These are phyloP conservation scores for Taxawa tesnikishii DNA, from an alignment of 2,329 filamentous ascomycete species.

Conservation along the genomic window DNA sequence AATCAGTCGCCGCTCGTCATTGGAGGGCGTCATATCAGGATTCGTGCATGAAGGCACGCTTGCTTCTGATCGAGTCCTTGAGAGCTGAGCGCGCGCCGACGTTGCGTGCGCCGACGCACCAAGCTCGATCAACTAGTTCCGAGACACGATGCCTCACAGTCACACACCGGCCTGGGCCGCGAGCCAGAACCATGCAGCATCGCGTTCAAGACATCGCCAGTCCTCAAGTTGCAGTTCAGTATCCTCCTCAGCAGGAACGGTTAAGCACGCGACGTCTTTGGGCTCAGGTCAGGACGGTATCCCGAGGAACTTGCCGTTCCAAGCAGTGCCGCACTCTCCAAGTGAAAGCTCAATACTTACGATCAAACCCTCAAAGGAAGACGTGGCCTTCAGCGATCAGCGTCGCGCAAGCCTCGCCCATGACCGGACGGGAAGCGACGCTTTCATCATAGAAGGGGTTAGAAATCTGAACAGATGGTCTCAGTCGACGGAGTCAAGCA, in stretches of 20 bases:
- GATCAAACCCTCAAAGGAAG: slow-evolving; percentile 9
- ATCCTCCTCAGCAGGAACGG: slow-evolving; percentile 28
- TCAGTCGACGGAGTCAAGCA: slow-evolving; percentile 42
- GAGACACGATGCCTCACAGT: not conserved
- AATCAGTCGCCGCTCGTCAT: too few species aligned
- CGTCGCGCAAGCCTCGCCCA: slow-evolving; percentile 29
- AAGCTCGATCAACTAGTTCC: not conserved
- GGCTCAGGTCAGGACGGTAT: slow-evolving; percentile 14
- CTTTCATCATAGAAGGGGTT: slow-evolving; percentile 29
- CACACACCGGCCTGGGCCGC: not conserved
- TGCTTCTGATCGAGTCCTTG: not conserved
- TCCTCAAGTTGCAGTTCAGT: slow-evolving; percentile 30
- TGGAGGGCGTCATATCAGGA: not conserved
- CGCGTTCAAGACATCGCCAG: slow-evolving; percentile 4
- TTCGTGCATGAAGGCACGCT: not conserved
- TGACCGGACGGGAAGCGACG: slow-evolving; percentile 19
- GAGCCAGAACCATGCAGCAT: not conserved
- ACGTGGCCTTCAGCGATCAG: slow-evolving; percentile 10
- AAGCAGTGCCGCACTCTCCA: slow-evolving; percentile 12
- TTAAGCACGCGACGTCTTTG: slow-evolving; percentile 28
- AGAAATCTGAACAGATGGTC: slow-evolving; percentile 46
- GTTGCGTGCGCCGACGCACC: not conserved
- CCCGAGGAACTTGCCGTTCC: slow-evolving; percentile 14
- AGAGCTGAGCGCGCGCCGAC: not conserved
- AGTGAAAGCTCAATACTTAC: slow-evolving; percentile 13